Evolutionary conservation across 2,329 filamentous ascomycete genomes (phyloP), one percentile per base, ranked within the genome.

Genomic region (Trichoderma sp.): DNA sequence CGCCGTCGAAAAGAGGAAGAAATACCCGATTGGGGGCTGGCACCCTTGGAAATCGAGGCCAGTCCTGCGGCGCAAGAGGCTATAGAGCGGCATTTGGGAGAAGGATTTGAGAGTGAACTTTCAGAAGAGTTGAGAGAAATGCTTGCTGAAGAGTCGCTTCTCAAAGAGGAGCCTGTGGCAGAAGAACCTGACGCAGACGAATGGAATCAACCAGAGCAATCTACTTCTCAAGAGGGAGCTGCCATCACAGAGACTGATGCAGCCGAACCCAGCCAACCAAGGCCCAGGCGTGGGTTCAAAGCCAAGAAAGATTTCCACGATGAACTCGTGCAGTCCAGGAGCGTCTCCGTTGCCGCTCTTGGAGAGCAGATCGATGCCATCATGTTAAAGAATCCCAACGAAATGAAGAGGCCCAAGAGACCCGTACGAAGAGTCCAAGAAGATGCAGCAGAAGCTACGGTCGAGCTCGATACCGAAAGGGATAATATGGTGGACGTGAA

Each of bases 341-440:
- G 74, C 30, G 73, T 84, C 6, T 78, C 77, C 1, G 75, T 81
- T 18, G 74, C 76, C 4, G 80, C 81, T 1, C 79, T 84, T 4
- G 82, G 82, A 24, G 71, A 77, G 36, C 78, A 78, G 3, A 83
- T 83, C 14, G 80, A 84, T 18, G 84, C 85, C 28, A 83, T 89
- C 60, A 80, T 89, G 43, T 80, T 89, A 65, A 80, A 81, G 28
- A 82, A 83, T 57, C 80, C 81, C 8, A 80, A 82, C 26, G 76
- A 75, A 58, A 74, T 81, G 72, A 76, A 71, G 56, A 73, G 47
- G 6, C 24, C 74, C 9, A 76, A 69, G 47, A 77, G 71, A 64
- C 3, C 72, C 0, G 32, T 73, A 0, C 72, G 73, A 0, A 73
- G 74, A 21, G 32, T 79, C 11, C 73, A 78, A 8, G 73, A 75